These are phyloP conservation scores for Erysimum pusillum DNA, from an alignment of 441 rosid genomes.

Conservation along the genomic window DNA sequence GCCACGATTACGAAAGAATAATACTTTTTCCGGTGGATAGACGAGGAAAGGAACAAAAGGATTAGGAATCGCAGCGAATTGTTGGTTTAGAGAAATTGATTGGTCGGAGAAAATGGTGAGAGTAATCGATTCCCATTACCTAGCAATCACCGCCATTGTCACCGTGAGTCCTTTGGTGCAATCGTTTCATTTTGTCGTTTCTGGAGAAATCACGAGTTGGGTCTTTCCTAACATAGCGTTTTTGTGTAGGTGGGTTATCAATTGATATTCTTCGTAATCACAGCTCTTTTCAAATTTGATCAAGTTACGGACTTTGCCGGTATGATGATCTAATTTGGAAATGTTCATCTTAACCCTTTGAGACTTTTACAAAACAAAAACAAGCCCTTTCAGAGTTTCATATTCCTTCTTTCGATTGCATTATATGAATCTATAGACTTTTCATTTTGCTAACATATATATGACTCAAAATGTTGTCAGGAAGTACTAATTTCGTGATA, in stretches of 20 bases:
- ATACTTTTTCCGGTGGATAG: neutral
- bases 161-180: conserved; percentile 40
- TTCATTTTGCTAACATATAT: neutral
- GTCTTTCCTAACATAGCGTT: conserved; percentile 2
- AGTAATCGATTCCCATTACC: conserved; percentile 81
- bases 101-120: conserved; percentile 58
- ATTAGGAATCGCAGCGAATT: conserved; percentile 8
- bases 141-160: conserved; percentile 81
- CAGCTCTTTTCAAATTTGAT: conserved; percentile 87
- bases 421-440: neutral
- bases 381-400: neutral
- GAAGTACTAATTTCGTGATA: conserved; percentile 86
- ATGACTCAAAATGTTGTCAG: conserved; percentile 49
- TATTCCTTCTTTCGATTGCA: neutral
- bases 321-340: conserved; percentile 36
- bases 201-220: conserved; percentile 13
- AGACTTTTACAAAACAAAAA: too few relatives aligned
- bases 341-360: neutral
- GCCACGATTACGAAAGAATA: neutral
- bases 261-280: conserved; percentile 77
- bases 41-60: conserved; percentile 7
- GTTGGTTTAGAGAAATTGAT: neutral
- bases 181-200: neutral
- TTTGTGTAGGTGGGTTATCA: conserved; percentile 81
- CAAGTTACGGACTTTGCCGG: conserved; percentile 98